phyloP scores from a whole-genome alignment of 495 filamentous ascomycete genomes.

The Oidiodendron maius region DNA sequence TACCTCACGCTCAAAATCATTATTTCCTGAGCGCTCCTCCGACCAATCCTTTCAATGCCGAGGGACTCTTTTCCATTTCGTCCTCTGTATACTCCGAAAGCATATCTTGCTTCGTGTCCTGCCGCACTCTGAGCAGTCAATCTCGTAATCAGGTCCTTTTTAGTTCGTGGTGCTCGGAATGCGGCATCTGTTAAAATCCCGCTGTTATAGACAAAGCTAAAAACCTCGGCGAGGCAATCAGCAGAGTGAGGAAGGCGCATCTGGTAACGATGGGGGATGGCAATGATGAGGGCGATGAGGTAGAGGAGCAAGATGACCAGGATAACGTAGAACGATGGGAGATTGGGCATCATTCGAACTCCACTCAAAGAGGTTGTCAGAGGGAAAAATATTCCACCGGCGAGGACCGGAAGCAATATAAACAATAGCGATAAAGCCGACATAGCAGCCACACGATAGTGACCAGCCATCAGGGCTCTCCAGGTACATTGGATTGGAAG shows the following conservation, averaged over 20 bases:
- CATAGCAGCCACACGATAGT: conserved; percentile 66
- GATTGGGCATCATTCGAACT: conserved; percentile 62
- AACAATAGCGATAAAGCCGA: conserved; percentile 60
- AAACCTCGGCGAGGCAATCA: conserved; percentile 65
- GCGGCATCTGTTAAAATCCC: conserved; percentile 61
- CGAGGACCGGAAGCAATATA: conserved; percentile 64
- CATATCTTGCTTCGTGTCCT: conserved; percentile 43
- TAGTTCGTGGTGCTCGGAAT: conserved; percentile 53
- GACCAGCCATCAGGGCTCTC: conserved; percentile 28
- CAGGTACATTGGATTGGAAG: conserved; percentile 55
- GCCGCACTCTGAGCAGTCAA: conserved; percentile 34
- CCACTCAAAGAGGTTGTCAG: conserved; percentile 50
- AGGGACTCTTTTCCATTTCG: conserved; percentile 54
- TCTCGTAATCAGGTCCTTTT: conserved; percentile 57
- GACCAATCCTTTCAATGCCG: conserved; percentile 54
- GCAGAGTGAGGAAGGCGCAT: conserved; percentile 66
- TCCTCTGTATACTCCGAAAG: conserved; percentile 48
- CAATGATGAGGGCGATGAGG: conserved; percentile 38
- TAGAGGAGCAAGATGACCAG: conserved; percentile 62
- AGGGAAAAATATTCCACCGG: conserved; percentile 76
- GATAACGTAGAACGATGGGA: conserved; percentile 64
- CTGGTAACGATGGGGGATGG: conserved; percentile 48
- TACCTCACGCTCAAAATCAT: not conserved
- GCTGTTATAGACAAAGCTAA: conserved; percentile 67
- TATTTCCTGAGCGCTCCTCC: conserved; percentile 1